These are phyloP conservation scores for Penicillium salamii DNA, from an alignment of 495 filamentous ascomycete genomes.

Conservation along the genomic window DNA sequence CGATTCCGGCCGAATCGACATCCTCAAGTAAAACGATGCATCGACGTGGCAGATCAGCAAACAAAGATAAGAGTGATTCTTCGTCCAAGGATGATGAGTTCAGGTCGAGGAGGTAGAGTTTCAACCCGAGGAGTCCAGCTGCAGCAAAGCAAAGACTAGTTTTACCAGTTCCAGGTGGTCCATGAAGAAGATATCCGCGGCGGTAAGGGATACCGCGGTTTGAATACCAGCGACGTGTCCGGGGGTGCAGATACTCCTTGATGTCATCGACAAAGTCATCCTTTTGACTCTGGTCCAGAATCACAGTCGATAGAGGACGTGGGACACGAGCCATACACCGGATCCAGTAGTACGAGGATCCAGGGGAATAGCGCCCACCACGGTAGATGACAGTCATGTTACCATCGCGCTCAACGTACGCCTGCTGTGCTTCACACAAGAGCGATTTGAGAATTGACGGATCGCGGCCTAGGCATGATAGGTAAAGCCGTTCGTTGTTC, in stretches of 20 bases:
- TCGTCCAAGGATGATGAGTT: conserved; percentile 51
- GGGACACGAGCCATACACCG: conserved; percentile 67
- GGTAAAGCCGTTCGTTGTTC: conserved; percentile 58
- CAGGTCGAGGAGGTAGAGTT: conserved; percentile 47
- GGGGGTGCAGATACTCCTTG: conserved; percentile 80
- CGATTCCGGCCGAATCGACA: conserved; percentile 53
- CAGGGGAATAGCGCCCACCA: conserved; percentile 29
- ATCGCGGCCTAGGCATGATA: conserved; percentile 66
- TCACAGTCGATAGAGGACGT: conserved; percentile 78
- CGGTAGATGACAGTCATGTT: conserved; percentile 67
- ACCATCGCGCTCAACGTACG: conserved; percentile 57
- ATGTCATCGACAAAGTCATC: conserved; percentile 71
- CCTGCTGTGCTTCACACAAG: conserved; percentile 58
- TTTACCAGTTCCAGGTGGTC: conserved; percentile 51
- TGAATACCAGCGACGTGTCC: conserved; percentile 73
- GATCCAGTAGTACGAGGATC: conserved; percentile 53
- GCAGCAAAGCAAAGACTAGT: conserved; percentile 50
- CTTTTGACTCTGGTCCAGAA: conserved; percentile 75
- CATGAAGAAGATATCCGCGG: conserved; percentile 46
- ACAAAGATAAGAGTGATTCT: conserved; percentile 66
- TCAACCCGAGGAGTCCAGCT: conserved; percentile 41
- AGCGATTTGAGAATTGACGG: conserved; percentile 64
- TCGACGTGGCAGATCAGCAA: conserved; percentile 51
- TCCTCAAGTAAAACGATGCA: conserved; percentile 52
- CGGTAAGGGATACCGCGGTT: conserved; percentile 59